Base-by-base conservation (phyloP, 371 early-diverging fungal genomes). In the Apophysomyces variabilis region DNA sequence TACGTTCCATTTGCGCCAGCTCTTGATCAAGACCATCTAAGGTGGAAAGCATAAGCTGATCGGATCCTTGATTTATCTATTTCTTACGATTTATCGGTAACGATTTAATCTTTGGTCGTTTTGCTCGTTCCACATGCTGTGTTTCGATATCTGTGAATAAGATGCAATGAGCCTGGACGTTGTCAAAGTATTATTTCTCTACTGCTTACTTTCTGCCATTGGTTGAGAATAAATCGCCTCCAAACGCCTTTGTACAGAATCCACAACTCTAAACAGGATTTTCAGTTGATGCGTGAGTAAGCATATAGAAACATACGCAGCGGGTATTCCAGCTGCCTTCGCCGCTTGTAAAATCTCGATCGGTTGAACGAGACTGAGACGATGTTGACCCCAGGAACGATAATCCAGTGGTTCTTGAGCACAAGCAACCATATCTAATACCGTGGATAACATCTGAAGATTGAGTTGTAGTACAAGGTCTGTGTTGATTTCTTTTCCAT, bases 381-480 rank as follows among this genome's bases (percentile, higher is more conserved):
- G 54, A 50, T 18, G 9, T n/a, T 7, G 21, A 50, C 8, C 11
- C 21, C 21, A 7, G 3, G 32, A 50, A 18, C 54, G 54, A n/a
- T 50, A 45, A 45, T 50, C 54, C 18, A 18, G 54, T 50, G 21
- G 54, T 50, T 50, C 54, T 9, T 50, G 18, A 21, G 4, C 21
- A 50, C 54, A 18, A 21, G 54, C 54, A 9, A 50, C 21, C 21
- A 26, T 11, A 21, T 50, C 54, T 26, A 50, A 26, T 18, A 50
- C 21, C 0, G n/a, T n/a, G 3, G 54, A 50, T 50, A 50, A 21
- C 54, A 50, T 50, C 21, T 50, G 54, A 5, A 50, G 8, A 32
- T 50, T 50, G 21, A 50, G 54, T 50, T 50, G 54, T n/a, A 50
- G 9, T 26, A 50, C 7, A 50, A 50, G n/a, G 7, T 50, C 54